Evolutionary conservation across 1,284 basidiomycete genomes (phyloP), one percentile per base, ranked within the genome.

Genomic region (Ganoderma multipileum): DNA sequence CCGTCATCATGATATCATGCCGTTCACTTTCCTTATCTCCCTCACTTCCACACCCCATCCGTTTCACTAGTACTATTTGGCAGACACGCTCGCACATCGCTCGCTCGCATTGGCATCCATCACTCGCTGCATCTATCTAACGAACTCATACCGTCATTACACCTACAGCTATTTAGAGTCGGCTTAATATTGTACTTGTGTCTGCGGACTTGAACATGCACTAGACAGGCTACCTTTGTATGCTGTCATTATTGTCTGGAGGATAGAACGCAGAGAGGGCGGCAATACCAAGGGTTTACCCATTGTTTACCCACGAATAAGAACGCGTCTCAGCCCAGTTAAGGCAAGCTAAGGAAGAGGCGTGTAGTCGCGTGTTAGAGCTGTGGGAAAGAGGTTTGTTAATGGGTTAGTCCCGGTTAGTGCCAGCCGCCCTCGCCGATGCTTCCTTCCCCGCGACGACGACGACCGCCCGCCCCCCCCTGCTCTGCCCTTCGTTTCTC

Each of bases 401-500:
- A 62, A 26, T 28, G 30, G 41, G 28, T 33, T 12, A 30, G 44
- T 23, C 18, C 59, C 61, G 28, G 28, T 47, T n/a, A 44, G 44
- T 23, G 30, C 59, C 61, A 65, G 59, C 60, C 63, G 67, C 67
- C n/a, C 63, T 62, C 63, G 63, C 54, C 64, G 69, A 61, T 65
- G 65, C 65, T 63, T 68, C 68, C 67, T 50, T 68, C 68, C 65
- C 67, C 50, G n/a, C 68, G 44, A 68, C 71, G 64, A 71, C 71
- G 66, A 72, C 71, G 44, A 68, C 66, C 58, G 66, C 52, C 67
- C 44, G 61, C 69, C 70, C 54, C 69, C 70, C 69, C 71, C 72
- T 60, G 74, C 74, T 26, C 47, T 74, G 74, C 72, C 61, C 72
- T 73, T 75, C 75, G 67, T 70, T 68, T 65, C 73, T 62, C 66